phyloP scores from a whole-genome alignment of 108 stramenopile genomes.

The Craspedostauros australis region DNA sequence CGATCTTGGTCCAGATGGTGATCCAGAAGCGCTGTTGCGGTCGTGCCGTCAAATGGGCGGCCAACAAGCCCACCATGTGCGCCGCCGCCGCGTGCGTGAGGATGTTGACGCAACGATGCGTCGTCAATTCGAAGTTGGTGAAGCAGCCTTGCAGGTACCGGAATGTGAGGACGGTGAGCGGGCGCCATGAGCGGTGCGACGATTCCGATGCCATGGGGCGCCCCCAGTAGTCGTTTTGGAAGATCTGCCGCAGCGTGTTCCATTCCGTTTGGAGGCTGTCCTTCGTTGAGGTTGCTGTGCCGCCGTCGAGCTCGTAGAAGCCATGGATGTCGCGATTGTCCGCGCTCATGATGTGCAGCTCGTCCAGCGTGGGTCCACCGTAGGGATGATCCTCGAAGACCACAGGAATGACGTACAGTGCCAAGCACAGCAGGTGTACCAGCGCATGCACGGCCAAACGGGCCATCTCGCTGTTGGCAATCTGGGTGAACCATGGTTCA shows the following conservation, averaged over 20 bases:
- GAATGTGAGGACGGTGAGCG: conserved; percentile 62
- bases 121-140: conserved; percentile 29
- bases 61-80: conserved; percentile 46
- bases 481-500: too few relatives aligned
- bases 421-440: conserved; percentile 26
- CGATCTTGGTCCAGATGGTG: conserved; percentile 33
- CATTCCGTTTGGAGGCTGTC: background rate
- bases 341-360: conserved; percentile 51
- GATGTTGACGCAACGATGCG: conserved; percentile 68
- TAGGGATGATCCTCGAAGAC: conserved; percentile 13
- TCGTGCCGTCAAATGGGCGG: conserved; percentile 22
- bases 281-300: background rate
- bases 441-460: conserved; percentile 6
- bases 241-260: conserved; percentile 8
- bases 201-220: conserved; percentile 34
- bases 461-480: too few relatives aligned
- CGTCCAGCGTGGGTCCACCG: conserved; percentile 48
- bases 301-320: background rate
- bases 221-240: conserved; percentile 58
- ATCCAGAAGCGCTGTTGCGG: conserved; percentile 11
- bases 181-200: conserved; percentile 72
- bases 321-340: conserved; percentile 47
- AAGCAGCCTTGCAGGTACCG: conserved; percentile 28
- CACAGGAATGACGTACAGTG: conserved; percentile 36
- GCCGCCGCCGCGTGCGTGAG: conserved; percentile 54